Percentiles rank a stretch among this genome's conserved stretches.
Evolutionary conservation across 2,329 filamentous ascomycete genomes (phyloP).

Genomic region (Phialophora expanda): DNA sequence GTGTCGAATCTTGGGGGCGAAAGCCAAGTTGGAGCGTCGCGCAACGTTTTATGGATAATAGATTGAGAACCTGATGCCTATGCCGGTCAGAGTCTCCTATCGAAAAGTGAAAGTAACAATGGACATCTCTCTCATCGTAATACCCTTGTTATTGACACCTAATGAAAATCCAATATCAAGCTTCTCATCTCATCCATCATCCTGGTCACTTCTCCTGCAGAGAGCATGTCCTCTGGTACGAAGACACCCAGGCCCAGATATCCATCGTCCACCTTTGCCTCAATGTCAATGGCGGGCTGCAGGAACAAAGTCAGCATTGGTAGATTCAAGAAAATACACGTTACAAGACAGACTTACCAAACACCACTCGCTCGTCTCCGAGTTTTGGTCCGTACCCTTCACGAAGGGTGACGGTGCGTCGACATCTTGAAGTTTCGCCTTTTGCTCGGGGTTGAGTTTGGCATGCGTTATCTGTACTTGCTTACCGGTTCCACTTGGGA

Average conservation of each 20-base stretch:
- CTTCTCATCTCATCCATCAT: slow-evolving; percentile 28
- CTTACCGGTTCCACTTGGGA: background rate
- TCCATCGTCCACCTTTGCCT: slow-evolving; percentile 57
- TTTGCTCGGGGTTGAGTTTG: slow-evolving; percentile 13
- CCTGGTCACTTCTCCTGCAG: slow-evolving; percentile 38
- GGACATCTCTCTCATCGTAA: no score
- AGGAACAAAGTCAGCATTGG: slow-evolving; percentile 11
- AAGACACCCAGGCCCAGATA: slow-evolving; percentile 60
- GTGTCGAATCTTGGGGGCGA: background rate
- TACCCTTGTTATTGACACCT: background rate
- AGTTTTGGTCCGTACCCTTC: background rate
- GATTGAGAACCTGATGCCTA: no score
- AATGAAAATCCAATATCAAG: slow-evolving; percentile 11
- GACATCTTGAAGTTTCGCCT: background rate
- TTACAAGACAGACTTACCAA: slow-evolving; percentile 30
- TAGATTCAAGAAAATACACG: background rate
- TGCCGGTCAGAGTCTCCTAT: no score
- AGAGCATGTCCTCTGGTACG: slow-evolving; percentile 52
- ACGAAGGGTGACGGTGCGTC: slow-evolving; percentile 31
- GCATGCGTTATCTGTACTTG: slow-evolving; percentile 25
- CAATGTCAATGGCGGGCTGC: slow-evolving; percentile 61
- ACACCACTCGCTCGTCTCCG: slow-evolving; percentile 27
- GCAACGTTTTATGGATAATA: no score
- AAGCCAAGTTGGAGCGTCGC: background rate
- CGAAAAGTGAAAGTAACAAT: no score